Base-by-base conservation (phyloP, 2,329 filamentous ascomycete species). In the Polychaeton citri region DNA sequence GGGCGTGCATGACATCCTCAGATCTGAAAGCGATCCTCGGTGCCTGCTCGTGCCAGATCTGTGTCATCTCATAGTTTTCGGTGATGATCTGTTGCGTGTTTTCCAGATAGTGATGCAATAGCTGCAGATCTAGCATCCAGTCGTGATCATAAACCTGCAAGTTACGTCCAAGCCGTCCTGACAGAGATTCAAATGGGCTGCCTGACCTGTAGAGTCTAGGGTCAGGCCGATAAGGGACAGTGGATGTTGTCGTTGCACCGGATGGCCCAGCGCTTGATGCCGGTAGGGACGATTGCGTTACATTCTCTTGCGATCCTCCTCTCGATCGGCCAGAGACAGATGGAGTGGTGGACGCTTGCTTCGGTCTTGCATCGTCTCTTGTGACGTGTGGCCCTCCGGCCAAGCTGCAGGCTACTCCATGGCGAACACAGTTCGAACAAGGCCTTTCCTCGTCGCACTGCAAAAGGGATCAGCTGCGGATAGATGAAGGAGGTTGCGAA, bases 371-470 rank as follows among this genome's bases (percentile, higher is more conserved):
- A 39, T 53, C 51, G 18, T 54, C 51, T 36, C 51, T 30, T 3
- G 43, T 42, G 2, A 54, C 48, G 15, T 44, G 41, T 15, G 51
- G 50, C 4, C 51, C 51, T 6, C 51, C 51, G n/a, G 51, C 51
- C 18, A 52, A 42, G 8, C 47, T 51, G 40, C 52, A 55, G 9
- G 45, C 36, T 2, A 54, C 50, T 12, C 46, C 44, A 40, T 54
- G 52, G 37, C 51, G 34, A 7, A 43, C 36, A 35, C 52, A 55
- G 36, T 55, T 54, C 6, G 46, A 43, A 38, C 52, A 55, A 2
- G 52, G 52, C 15, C 43, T 30, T 33, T 48, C 42, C 41, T 55
- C 52, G 34, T 55, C 45, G 33, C 52, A 55, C 49, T 52, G 36
- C 33, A 36, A 33, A 8, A 13, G 13, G 21, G 21, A 8, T 26